Base-by-base conservation (phyloP, 2,329 filamentous ascomycete species). In the Cordyceps militaris region DNA sequence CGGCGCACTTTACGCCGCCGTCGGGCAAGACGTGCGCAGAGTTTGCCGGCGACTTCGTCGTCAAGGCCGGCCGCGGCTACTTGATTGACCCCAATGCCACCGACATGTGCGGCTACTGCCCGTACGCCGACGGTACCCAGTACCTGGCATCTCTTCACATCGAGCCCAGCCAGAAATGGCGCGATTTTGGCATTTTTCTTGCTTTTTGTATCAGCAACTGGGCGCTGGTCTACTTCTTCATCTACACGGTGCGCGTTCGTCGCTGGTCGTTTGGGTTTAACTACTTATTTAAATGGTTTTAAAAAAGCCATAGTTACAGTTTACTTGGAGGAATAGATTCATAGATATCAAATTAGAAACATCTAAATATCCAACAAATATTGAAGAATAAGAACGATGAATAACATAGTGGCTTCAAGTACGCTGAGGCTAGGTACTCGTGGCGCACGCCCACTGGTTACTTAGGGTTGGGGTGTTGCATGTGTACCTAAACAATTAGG, bases 221-320 rank as follows among this genome's bases (percentile, higher is more conserved):
- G 84, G 73, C 79, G 10, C 62, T 91, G 56, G 86, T 90, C 1
- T 89, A 88, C 68, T 89, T 90, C 71, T 90, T 91, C 66, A 84
- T 91, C 58, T 91, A 87, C 71, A 86, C 57, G 14, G 50, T 55
- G 6, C 49, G 57, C 26, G 57, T 58, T 32, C 57, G 57, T 21
- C 57, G 57, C 19, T 58, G 57, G 57, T 54, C 43, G 6, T 58
- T 58, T 50, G 57, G 57, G 1, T 36, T 58, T 19, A 34, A 34
- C 28, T 58, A 58, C 40, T 38, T 58, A 28, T 58, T 58, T 13
- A 55, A 58, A 52, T 58, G 50, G 42, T 58, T 58, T 58, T 55
- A 30, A 19, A 48, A 8, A 28, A 28, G 21, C 36, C n/a, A 19
- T 3, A 8, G 40, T 23, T 14, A 21, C 28, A 21, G 21, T 30